Conservation (phyloP, 352 stramenopile species). For the Phytophthora hibernalis region DNA sequence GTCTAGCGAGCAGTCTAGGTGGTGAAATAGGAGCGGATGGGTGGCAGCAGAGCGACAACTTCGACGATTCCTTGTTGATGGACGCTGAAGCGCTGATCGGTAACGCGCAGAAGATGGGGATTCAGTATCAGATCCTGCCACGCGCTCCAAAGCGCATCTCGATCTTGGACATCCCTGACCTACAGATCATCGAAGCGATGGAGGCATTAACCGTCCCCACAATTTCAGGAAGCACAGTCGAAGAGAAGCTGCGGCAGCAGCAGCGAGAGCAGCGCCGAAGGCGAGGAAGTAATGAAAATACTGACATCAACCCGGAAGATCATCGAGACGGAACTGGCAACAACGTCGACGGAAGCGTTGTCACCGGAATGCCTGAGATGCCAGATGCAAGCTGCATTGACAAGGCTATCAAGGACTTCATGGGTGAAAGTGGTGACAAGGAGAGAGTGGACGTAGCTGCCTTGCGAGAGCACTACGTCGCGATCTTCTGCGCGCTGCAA, state of each 20-base stretch:
- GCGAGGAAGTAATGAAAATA: conserved; percentile 29
- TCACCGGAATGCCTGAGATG: conserved; percentile 26
- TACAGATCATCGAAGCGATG: conserved; percentile 72
- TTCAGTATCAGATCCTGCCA: conserved; percentile 66
- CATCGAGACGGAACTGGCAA: conserved; percentile 13
- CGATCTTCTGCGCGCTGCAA: conserved; percentile 75
- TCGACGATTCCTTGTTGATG: conserved; percentile 64
- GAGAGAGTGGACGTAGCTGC: conserved; percentile 40
- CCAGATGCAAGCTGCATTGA: conserved; percentile 51
- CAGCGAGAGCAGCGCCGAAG: conserved; percentile 32
- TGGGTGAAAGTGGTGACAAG: conserved; percentile 23
- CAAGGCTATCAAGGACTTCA: conserved; percentile 62
- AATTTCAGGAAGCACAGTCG: conserved; percentile 17
- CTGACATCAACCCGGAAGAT: conserved; percentile 31
- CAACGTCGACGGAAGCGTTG: conserved; percentile 37
- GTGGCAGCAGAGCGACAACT: conserved; percentile 37
- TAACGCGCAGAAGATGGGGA: conserved; percentile 74
- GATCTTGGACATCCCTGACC: conserved; percentile 67
- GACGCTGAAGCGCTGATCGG: conserved; percentile 78
- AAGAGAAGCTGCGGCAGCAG: conserved; percentile 29
- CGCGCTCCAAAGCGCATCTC: conserved; percentile 65
- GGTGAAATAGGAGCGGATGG: conserved; percentile 27
- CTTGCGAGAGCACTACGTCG: conserved; percentile 62
- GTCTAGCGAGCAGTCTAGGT: conserved; percentile 34
- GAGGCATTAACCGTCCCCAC: conserved; percentile 27